These are phyloP conservation scores for Alternaria sp. DNA, from an alignment of 2,329 filamentous ascomycete species.

Conservation along the genomic window DNA sequence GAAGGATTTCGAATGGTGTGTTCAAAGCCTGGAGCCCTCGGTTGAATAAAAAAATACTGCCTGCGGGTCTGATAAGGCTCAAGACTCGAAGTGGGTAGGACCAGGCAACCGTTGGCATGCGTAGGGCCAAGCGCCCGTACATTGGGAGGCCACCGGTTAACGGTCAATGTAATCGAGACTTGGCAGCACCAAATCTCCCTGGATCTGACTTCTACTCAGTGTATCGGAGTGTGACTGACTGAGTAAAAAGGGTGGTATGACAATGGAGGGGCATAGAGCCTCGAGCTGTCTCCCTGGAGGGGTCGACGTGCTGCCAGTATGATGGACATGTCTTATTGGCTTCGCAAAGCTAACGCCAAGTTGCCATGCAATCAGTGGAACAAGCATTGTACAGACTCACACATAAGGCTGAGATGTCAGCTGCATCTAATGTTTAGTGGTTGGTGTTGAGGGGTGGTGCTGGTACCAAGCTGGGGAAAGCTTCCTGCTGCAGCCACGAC, in stretches of 20 bases:
- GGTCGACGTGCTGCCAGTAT: constrained; percentile 7
- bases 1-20: not conserved
- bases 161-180: not conserved
- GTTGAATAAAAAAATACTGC: not conserved
- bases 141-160: constrained; percentile 7
- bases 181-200: not conserved
- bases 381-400: constrained; percentile 23
- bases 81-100: constrained; percentile 7
- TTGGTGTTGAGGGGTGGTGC: constrained; percentile 24
- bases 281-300: constrained; percentile 13
- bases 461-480: constrained; percentile 13
- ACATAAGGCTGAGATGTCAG: constrained; percentile 29
- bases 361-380: constrained; percentile 14
- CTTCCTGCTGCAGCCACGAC: constrained; percentile 30
- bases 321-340: constrained; percentile 21
- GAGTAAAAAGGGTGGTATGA: constrained; percentile 20
- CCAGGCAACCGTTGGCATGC: constrained; percentile 26
- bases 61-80: constrained; percentile 24
- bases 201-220: not conserved
- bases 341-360: not conserved
- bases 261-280: constrained; percentile 20
- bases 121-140: constrained; percentile 11
- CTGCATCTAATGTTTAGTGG: constrained; percentile 15
- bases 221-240: constrained; percentile 4
- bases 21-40: not conserved